Evolutionary conservation across 345 rosid genomes (phyloP).

Genomic region (Populus davidiana): DNA sequence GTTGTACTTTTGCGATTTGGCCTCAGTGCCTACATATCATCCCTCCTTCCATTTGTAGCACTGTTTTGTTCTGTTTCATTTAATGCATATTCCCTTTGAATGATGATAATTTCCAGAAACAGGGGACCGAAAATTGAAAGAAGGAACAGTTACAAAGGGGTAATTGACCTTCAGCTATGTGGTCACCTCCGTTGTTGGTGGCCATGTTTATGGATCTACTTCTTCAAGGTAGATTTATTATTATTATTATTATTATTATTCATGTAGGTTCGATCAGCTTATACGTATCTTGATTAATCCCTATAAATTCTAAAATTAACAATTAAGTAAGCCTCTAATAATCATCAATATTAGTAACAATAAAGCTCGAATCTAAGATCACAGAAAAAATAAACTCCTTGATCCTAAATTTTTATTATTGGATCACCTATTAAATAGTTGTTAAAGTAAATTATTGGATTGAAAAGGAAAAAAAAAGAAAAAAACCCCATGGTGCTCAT

Average conservation of each 20-base stretch:
- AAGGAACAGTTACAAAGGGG: not conserved
- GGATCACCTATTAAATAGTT: rapidly evolving
- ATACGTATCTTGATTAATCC: rapidly evolving
- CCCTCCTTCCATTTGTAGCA: not conserved
- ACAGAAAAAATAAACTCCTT: rapidly evolving
- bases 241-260: too few relatives aligned
- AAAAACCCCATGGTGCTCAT: too few relatives aligned
- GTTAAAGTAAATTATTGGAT: too few relatives aligned
- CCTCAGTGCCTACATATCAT: not conserved
- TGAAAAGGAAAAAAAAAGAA: rapidly evolving
- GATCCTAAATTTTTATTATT: rapidly evolving
- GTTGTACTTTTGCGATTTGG: not conserved
- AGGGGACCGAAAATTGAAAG: not conserved
- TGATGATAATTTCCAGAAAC: not conserved
- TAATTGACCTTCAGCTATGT: not conserved
- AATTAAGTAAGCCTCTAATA: rapidly evolving
- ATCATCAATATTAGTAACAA: too few relatives aligned
- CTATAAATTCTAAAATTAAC: rapidly evolving
- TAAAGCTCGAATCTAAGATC: rapidly evolving
- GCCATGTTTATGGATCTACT: not conserved
- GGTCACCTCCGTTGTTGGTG: not conserved
- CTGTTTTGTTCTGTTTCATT: not conserved
- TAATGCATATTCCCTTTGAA: not conserved
- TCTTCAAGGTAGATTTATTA: not conserved
- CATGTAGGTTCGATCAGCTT: rapidly evolving